Conservation (phyloP, 306 rosid species). For the Pterocarpus macrocarpus region DNA sequence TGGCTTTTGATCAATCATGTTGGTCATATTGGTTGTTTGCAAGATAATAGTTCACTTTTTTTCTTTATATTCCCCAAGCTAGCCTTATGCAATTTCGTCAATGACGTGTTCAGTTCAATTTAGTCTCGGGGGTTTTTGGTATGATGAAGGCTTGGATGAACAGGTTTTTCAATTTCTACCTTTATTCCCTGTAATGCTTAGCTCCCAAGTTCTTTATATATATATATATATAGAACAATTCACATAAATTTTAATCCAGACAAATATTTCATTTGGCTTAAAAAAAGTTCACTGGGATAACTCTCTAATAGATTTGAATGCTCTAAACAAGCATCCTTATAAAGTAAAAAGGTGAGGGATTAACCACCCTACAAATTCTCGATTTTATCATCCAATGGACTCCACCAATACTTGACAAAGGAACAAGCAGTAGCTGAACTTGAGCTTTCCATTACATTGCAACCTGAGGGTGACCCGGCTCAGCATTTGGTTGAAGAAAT, state of each 20-base stretch:
- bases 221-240: too few species aligned
- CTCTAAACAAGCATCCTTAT: too few species aligned
- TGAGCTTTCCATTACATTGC: conserved; percentile 84
- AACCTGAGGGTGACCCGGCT: conserved; percentile 98
- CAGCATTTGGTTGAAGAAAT: conserved; percentile 97
- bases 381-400: conserved; percentile 91
- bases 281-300: too few species aligned
- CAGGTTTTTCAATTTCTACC: conserved; percentile 11
- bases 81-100: conserved; percentile 22
- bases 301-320: too few species aligned
- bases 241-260: too few species aligned
- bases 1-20: neutral
- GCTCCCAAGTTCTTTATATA: too few species aligned
- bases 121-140: conserved; percentile 23
- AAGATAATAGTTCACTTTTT: conserved; percentile 1
- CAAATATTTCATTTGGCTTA: too few species aligned
- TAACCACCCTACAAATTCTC: conserved; percentile 62
- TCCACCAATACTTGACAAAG: conserved; percentile 90
- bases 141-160: conserved; percentile 18
- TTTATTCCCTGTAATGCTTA: neutral
- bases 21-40: neutral
- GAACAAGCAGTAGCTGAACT: conserved; percentile 97
- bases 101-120: neutral
- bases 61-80: neutral
- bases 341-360: too few species aligned